phyloP scores from a whole-genome alignment of 805 yeast species.

The Starmerella sirachaensis region DNA sequence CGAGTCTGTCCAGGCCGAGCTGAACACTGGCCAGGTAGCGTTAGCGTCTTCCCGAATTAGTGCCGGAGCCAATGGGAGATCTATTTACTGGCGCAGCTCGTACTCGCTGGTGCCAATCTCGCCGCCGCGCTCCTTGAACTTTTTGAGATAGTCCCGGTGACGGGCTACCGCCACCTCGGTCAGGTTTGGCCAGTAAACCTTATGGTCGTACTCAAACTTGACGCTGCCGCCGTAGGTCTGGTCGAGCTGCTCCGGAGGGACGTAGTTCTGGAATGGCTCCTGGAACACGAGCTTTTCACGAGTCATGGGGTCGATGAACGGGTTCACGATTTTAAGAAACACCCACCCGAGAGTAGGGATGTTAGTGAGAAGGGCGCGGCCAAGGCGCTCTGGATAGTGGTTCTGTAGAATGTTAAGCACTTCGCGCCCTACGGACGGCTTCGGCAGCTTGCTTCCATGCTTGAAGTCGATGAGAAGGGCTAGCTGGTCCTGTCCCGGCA shows the following conservation, averaged over 20 bases:
- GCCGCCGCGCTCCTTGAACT: constrained; percentile 62
- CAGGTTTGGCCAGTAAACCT: constrained; percentile 65
- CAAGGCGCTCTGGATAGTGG: constrained; percentile 94
- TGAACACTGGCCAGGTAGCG: no score
- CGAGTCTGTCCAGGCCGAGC: no score
- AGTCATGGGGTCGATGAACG: constrained; percentile 92
- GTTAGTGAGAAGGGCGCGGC: constrained; percentile 81
- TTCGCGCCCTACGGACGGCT: constrained; percentile 76
- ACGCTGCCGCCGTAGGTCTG: constrained; percentile 73
- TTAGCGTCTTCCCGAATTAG: no score
- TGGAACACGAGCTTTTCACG: constrained; percentile 86
- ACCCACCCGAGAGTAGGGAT: constrained; percentile 93
- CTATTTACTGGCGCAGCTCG: constrained; percentile 44
- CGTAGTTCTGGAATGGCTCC: constrained; percentile 74
- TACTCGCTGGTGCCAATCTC: constrained; percentile 69
- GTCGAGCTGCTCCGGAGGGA: constrained; percentile 72
- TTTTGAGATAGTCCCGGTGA: constrained; percentile 49
- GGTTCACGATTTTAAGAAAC: constrained; percentile 78
- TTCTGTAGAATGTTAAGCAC: constrained; percentile 88
- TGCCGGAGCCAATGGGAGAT: neutral
- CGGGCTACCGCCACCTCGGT: constrained; percentile 47
- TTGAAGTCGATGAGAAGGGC: constrained; percentile 89
- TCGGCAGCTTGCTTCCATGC: constrained; percentile 72
- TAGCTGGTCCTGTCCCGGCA: constrained; percentile 87
- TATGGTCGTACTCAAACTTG: constrained; percentile 74